These are phyloP conservation scores for Brachypodium distachyon DNA, from an alignment of 202 grass and related monocot species.

Conservation along the genomic window DNA sequence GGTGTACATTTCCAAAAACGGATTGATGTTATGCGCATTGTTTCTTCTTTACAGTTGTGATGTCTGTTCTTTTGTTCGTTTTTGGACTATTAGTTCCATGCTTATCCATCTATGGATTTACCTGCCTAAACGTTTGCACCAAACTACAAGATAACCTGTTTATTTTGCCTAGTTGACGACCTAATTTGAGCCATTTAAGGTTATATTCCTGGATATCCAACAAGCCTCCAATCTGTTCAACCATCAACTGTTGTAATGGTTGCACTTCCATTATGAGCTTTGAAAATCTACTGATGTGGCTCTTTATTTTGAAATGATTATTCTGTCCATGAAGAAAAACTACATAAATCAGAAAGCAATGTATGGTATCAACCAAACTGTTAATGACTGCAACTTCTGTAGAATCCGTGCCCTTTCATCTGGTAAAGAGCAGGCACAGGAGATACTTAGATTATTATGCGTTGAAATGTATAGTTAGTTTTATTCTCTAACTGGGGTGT, in stretches of 20 bases:
- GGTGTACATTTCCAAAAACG: constrained; percentile 35
- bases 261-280: not conserved
- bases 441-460: not conserved
- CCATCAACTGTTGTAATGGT: not conserved
- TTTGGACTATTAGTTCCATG: not conserved
- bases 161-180: not conserved
- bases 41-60: not conserved
- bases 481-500: not conserved
- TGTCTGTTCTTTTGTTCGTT: constrained; percentile 25
- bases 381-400: not conserved
- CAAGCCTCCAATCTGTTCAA: not conserved
- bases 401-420: not conserved
- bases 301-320: not conserved
- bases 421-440: not conserved
- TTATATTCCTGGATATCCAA: not conserved
- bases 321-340: not conserved
- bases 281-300: not conserved
- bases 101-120: not conserved
- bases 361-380: not conserved
- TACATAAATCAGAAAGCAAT: not conserved
- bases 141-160: not conserved
- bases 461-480: not conserved
- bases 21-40: constrained; percentile 1
- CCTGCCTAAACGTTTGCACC: not conserved
- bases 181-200: not conserved